A percentile compares a stretch with the other conserved stretches of the same genome.
These are phyloP conservation scores for Craspedostauros australis DNA, from an alignment of 108 stramenopile species.

Conservation along the genomic window DNA sequence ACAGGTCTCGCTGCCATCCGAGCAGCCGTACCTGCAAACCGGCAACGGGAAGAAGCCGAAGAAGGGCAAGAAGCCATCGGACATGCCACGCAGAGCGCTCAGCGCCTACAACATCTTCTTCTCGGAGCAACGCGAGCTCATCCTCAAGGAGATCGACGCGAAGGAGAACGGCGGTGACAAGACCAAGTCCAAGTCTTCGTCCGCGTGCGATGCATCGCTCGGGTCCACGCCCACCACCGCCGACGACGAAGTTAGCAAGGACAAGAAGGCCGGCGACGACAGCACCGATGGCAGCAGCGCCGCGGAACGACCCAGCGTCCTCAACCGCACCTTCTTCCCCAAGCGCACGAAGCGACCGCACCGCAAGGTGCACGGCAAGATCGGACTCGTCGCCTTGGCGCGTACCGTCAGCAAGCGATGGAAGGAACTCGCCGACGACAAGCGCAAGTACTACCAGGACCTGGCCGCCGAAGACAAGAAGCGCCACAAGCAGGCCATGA, in stretches of 20 bases:
- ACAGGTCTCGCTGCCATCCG: no score
- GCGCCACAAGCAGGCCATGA: slow-evolving; percentile 49
- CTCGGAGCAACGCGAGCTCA: slow-evolving; percentile 26
- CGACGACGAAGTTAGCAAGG: no score
- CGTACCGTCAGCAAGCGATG: slow-evolving; percentile 54
- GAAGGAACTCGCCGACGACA: slow-evolving; percentile 30
- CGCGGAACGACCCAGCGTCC: slow-evolving; percentile 13
- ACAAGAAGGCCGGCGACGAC: no score
- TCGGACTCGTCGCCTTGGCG: slow-evolving; percentile 62
- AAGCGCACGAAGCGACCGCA: slow-evolving; percentile 35
- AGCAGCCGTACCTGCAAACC: no score
- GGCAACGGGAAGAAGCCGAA: slow-evolving; percentile 22
- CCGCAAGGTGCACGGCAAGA: slow-evolving; percentile 69
- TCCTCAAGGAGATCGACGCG: slow-evolving; percentile 22
- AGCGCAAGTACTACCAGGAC: slow-evolving; percentile 28
- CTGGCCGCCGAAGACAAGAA: slow-evolving; percentile 43
- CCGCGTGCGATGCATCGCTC: background rate
- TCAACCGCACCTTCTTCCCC: slow-evolving; percentile 31
- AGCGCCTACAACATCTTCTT: slow-evolving; percentile 35
- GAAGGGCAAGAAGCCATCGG: slow-evolving; percentile 27
- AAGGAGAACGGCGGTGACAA: slow-evolving; percentile 5
- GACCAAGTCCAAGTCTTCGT: background rate
- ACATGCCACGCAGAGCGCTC: slow-evolving; percentile 28
- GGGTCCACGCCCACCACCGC: background rate
- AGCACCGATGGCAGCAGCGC: slow-evolving; percentile 1